Evolutionary conservation across 2,329 filamentous ascomycete species (phyloP), one percentile per base, ranked within the genome.

Genomic region (Trichoderma atroviride): DNA sequence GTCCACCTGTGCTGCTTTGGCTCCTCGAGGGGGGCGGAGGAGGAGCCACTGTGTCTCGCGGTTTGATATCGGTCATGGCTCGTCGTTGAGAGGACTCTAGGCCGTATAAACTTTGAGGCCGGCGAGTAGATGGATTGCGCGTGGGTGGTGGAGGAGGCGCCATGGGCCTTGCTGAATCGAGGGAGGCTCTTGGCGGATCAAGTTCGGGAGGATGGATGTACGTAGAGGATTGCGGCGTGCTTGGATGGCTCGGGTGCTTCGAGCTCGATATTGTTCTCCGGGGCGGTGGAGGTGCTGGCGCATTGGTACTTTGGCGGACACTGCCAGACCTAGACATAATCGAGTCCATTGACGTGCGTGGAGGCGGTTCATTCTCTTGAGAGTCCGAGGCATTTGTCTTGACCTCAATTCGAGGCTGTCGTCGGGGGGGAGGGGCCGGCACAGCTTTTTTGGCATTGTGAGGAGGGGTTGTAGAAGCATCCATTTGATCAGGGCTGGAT

Each of bases 221-320:
- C 10, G 73, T 69, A 11, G 72, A 71, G 5, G 73, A 69, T 2
- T 73, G 70, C 16, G 72, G 53, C 24, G 74, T 74, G 43, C 69
- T 75, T 4, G 75, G 73, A 56, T 77, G 77, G 43, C 69, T 75
- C 3, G 75, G 72, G 53, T 77, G 78, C 47, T 76, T 80, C n/a
- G 79, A 76, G 19, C 72, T 75, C 58, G 81, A 80, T 37, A 79
- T 79, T 7, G 82, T 83, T 35, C 87, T 82, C 56, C 87, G 81
- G 10, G 87, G 85, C 1, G 87, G 87, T 22, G 87, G 87, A 19
- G 87, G 86, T 10, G 84, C 82, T 0, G 86, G 86, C 0, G 81
- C 82, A 66, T 79, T 78, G 22, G 77, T 74, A 69, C 78, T 79
- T 62, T 80, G 78, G 52, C 83, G 83, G 40, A 82, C 73, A 70